These are phyloP conservation scores for Parmelia sp. DNA, from an alignment of 495 filamentous ascomycete species.

Conservation along the genomic window DNA sequence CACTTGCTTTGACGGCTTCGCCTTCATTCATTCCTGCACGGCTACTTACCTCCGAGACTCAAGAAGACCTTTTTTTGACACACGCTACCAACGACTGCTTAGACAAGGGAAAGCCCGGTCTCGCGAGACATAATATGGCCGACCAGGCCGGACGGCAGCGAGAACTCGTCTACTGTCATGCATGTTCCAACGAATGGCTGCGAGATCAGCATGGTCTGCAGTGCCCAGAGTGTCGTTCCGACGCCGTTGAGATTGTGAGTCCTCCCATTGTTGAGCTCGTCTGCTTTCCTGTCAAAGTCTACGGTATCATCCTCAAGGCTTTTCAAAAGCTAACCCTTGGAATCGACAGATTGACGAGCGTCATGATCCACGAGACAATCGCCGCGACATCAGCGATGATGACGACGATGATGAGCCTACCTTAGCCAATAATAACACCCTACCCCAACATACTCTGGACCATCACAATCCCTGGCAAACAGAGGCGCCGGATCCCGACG, in stretches of 20 bases:
- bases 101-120: background rate
- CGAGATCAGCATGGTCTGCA: slow-evolving; percentile 55
- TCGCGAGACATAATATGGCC: slow-evolving; percentile 9
- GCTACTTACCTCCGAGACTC: background rate
- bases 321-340: slow-evolving; percentile 6
- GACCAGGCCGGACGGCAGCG: slow-evolving; percentile 37
- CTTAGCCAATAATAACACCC: slow-evolving; percentile 15
- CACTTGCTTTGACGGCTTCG: background rate
- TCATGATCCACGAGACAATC: slow-evolving; percentile 35
- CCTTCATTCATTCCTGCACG: background rate
- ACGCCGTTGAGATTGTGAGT: slow-evolving; percentile 78
- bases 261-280: background rate
- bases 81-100: background rate
- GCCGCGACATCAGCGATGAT: slow-evolving; percentile 4
- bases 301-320: background rate
- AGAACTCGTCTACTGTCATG: slow-evolving; percentile 77
- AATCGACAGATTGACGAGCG: slow-evolving; percentile 33
- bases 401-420: slow-evolving; percentile 25
- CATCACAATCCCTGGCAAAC: slow-evolving; percentile 31
- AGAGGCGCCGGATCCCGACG: slow-evolving; percentile 35
- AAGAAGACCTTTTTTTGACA: background rate
- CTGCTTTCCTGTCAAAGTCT: background rate
- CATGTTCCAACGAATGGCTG: slow-evolving; percentile 73
- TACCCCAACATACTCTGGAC: slow-evolving; percentile 27
- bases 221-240: slow-evolving; percentile 73